A percentile compares a stretch with the other conserved stretches of the same genome.
These are phyloP conservation scores for Paecilomyces niveus DNA, from an alignment of 2,329 filamentous ascomycete species.

Conservation along the genomic window DNA sequence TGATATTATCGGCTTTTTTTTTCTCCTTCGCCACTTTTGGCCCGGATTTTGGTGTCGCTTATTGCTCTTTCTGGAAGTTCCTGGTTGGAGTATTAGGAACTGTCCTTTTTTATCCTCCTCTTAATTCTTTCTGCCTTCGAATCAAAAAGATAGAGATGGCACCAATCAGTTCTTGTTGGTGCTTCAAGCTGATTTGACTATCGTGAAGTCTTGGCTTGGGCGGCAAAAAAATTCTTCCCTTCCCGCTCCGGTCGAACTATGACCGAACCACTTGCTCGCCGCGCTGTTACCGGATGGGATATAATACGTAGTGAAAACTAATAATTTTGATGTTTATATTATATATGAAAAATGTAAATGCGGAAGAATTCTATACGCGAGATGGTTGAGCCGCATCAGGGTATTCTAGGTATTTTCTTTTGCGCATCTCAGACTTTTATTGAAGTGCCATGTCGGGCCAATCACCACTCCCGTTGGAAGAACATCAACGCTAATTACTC, in stretches of 20 bases:
- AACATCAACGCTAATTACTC: no score
- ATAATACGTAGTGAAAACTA: background rate
- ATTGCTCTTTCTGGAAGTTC: background rate
- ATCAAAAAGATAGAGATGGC: background rate
- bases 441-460: no score
- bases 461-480: no score
- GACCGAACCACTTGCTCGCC: background rate
- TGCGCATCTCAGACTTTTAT: no score
- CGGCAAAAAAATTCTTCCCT: background rate
- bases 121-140: background rate
- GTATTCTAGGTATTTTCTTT: no score
- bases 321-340: background rate
- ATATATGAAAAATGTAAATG: background rate
- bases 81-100: background rate
- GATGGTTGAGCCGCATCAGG: no score
- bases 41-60: background rate
- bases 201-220: background rate
- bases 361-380: no score
- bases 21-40: background rate
- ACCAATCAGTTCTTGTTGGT: background rate
- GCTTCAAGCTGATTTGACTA: background rate
- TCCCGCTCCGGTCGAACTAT: background rate
- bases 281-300: background rate
- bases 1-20: background rate
- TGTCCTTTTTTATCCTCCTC: background rate